phyloP scores from a whole-genome alignment of 2,329 filamentous ascomycete genomes.

The Ascochyta pisi region DNA sequence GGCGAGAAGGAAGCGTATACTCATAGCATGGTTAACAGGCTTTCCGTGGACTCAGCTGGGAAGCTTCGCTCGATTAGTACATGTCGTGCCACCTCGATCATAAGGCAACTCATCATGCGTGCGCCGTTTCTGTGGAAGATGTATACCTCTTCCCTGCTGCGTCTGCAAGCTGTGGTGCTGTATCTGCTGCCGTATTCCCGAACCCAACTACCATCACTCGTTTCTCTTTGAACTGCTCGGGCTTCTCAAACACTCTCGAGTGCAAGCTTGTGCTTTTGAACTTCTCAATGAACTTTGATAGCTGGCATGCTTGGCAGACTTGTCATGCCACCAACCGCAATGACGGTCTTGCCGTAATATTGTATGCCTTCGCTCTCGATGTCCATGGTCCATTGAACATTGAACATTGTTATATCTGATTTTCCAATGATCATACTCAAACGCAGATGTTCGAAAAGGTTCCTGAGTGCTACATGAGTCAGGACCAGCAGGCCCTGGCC shows the following conservation, averaged over 20 bases:
- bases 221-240: conserved; percentile 19
- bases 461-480: conserved; percentile 5
- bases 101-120: conserved; percentile 16
- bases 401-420: conserved; percentile 20
- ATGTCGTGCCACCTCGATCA: no score
- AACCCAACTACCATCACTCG: conserved; percentile 36
- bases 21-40: conserved; percentile 26
- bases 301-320: conserved; percentile 23
- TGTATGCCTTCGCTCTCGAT: conserved; percentile 9
- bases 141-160: conserved; percentile 28
- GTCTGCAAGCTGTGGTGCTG: conserved; percentile 28
- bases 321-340: conserved; percentile 31
- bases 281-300: conserved; percentile 21
- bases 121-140: conserved; percentile 35
- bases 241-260: conserved; percentile 25
- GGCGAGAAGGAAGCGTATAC: conserved; percentile 21
- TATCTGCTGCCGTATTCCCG: conserved; percentile 36
- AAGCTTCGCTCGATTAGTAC: conserved; percentile 7
- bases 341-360: conserved; percentile 30
- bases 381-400: conserved; percentile 23
- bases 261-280: conserved; percentile 25
- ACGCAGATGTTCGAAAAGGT: conserved; percentile 25
- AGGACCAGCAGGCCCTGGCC: neutral
- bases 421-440: conserved; percentile 19
- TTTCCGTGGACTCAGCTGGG: conserved; percentile 24